A percentile compares a stretch with the other conserved stretches of the same genome.
Conservation (phyloP, 805 yeast species). For the Torulaspora quercuum region DNA sequence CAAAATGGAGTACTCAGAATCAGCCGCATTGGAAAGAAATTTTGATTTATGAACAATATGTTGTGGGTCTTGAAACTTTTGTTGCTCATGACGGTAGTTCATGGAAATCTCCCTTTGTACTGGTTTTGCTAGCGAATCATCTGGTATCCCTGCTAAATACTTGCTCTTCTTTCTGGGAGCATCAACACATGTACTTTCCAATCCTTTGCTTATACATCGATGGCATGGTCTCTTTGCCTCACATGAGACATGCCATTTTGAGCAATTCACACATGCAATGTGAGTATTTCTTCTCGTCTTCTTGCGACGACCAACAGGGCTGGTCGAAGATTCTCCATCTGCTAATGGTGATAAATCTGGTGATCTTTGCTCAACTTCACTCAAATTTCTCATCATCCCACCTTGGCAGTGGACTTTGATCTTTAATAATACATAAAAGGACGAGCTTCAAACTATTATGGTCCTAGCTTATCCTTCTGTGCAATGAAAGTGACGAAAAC, state of each 20-base stretch:
- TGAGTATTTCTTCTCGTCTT: constrained; percentile 51
- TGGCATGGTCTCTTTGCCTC: constrained; percentile 79
- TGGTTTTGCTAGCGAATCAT: constrained; percentile 22
- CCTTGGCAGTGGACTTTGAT: too few relatives aligned
- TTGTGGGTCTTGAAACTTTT: constrained; percentile 23
- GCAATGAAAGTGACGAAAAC: too few relatives aligned
- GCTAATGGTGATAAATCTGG: constrained; percentile 5
- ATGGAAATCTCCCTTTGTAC: constrained; percentile 10
- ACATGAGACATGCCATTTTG: constrained; percentile 88
- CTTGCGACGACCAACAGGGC: constrained; percentile 3
- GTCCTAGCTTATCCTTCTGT: too few relatives aligned
- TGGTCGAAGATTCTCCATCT: too few relatives aligned
- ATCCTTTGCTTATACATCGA: constrained; percentile 68
- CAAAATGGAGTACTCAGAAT: constrained; percentile 65
- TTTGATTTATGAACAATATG: constrained; percentile 36
- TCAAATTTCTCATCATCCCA: constrained; percentile 5
- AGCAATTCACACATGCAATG: constrained; percentile 89
- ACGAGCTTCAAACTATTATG: too few relatives aligned
- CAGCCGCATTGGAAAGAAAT: constrained; percentile 68
- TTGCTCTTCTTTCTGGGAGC: constrained; percentile 87
- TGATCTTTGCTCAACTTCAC: neutral
- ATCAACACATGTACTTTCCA: constrained; percentile 71
- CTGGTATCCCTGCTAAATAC: constrained; percentile 63
- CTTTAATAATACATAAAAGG: too few relatives aligned
- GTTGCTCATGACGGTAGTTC: constrained; percentile 22